Conservation (phyloP, 306 rosid genomes). For the Oxytropis ochrocephala region DNA sequence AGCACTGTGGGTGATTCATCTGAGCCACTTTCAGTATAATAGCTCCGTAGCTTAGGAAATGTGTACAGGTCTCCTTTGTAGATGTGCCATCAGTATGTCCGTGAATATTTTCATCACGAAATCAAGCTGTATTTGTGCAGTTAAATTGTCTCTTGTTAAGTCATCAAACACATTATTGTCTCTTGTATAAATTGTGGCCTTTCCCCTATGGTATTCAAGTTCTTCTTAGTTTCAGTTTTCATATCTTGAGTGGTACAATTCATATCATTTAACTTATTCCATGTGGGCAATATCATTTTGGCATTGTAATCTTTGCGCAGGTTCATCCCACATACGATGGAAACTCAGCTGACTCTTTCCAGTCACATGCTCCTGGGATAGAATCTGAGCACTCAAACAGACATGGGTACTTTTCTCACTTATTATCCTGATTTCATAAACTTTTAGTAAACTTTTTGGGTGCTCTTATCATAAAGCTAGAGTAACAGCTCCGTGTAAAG, state of each 20-base stretch:
- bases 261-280: background rate
- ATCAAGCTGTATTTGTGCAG: background rate
- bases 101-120: constrained; percentile 1
- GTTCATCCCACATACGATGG: constrained; percentile 61
- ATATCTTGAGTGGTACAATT: background rate
- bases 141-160: background rate
- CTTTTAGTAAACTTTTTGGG: background rate
- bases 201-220: background rate
- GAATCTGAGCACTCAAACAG: constrained; percentile 47
- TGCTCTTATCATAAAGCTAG: constrained; percentile 10
- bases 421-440: constrained; percentile 4
- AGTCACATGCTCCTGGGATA: constrained; percentile 36
- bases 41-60: background rate
- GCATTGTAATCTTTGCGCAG: constrained; percentile 41
- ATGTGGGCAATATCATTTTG: constrained; percentile 10
- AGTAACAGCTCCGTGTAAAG: background rate
- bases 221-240: constrained; percentile 14
- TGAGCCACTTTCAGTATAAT: background rate
- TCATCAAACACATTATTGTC: background rate
- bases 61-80: constrained; percentile 4
- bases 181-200: background rate
- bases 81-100: background rate
- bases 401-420: constrained; percentile 44
- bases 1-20: background rate
- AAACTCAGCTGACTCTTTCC: constrained; percentile 36